phyloP scores from a whole-genome alignment of 2,329 filamentous ascomycete genomes.

The Phaeosphaeria sp. region DNA sequence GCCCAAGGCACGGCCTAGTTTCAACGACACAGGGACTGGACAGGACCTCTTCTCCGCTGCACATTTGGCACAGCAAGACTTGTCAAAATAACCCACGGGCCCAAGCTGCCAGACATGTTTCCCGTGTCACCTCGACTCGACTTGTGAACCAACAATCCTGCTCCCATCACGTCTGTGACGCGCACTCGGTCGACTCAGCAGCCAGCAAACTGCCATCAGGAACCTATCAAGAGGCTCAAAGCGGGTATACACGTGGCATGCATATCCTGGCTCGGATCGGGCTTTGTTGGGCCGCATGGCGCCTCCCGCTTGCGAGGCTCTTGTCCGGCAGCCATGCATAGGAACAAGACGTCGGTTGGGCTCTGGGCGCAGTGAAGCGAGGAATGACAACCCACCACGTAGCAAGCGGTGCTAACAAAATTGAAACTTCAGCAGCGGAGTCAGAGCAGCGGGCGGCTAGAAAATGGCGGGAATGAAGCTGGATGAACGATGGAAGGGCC shows the following conservation, averaged over 20 bases:
- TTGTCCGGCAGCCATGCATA: constrained; percentile 10
- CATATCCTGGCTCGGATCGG: constrained; percentile 3
- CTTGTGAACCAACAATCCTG: neutral
- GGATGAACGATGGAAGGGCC: neutral
- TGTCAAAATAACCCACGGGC: neutral
- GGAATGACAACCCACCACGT: constrained; percentile 16
- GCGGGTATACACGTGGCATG: constrained; percentile 14
- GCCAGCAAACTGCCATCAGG: neutral
- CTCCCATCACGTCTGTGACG: neutral
- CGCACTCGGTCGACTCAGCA: neutral
- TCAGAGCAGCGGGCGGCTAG: neutral
- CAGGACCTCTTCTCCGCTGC: neutral
- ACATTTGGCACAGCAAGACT: neutral
- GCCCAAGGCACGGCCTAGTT: neutral
- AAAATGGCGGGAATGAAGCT: neutral
- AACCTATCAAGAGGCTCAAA: neutral
- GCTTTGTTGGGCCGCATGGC: constrained; percentile 19
- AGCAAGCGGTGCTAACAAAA: neutral
- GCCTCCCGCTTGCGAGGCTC: constrained; percentile 13
- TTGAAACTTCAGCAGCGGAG: neutral
- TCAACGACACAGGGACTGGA: neutral
- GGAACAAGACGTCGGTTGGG: constrained; percentile 5
- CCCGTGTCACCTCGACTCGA: neutral
- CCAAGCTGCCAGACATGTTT: neutral
- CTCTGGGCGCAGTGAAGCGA: constrained; percentile 3